Evolutionary conservation across 768 basidiomycete genomes (phyloP), one percentile per base, ranked within the genome.

Genomic region (Calocera cornea): DNA sequence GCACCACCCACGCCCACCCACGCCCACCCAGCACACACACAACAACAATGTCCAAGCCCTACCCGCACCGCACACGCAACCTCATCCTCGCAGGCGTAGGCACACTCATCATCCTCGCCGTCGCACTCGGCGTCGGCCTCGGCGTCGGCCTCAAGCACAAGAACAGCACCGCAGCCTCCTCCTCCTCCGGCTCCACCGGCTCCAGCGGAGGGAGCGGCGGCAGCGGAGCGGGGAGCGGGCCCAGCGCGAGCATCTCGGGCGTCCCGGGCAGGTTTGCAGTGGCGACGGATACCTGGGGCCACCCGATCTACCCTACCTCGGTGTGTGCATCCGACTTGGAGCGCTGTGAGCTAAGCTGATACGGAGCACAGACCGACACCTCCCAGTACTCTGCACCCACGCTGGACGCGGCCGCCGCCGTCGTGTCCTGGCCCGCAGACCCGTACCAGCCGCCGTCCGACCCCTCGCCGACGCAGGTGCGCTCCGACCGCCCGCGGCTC

Each of bases 121-220:
- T 69, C 34, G 79, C 77, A 41, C 78, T 80, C 33, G 70, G 80
- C 47, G 78, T 77, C 14, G 79, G 77, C 54, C 78, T 80, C 12
- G 68, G 79, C n/a, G 77, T 78, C 17, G 75, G 76, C 11, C 72
- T 73, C 19, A 71, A 72, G 14, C 67, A 68, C 29, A 72, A 74
- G 54, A 70, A 72, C 47, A 72, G 68, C 66, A 47, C 71, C 68
- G 66, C 64, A 22, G 24, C 36, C n/a, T 41, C 67, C 33, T 60
- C 70, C 29, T 54, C 68, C 41, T 66, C 41, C 50, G 49, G 63
- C 40, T 64, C 41, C 44, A 41, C 68, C 29, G 68, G 66, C 50
- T 63, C 29, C 33, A 70, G 68, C 63, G 66, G 44, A 31, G 38
- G 34, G 2, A 66, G 65, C 7, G 64, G 41, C 65, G 67, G 0